Evolutionary conservation across 2,329 filamentous ascomycete genomes (phyloP), one percentile per base, ranked within the genome.

Genomic region (Penicillium hordei): DNA sequence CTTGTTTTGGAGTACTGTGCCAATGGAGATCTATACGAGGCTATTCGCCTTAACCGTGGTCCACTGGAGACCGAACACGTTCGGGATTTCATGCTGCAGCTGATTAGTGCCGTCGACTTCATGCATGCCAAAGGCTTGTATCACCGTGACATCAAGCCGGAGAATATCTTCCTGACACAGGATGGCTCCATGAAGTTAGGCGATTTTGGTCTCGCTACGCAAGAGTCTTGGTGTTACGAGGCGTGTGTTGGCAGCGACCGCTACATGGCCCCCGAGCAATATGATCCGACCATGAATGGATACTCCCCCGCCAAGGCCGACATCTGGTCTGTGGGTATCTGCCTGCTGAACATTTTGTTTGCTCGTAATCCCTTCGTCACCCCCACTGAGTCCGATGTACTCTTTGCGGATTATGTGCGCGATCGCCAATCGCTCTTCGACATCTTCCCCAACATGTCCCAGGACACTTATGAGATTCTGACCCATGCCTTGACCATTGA

Each of bases 231-330:
- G 92, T 95, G 91, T 25, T 89, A 89, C 68, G 94, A 99, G 80
- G 88, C 89, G 62, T 94, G 90, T 61, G 94, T 99, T 46, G 94
- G 94, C 65, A 97, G 94, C 73, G 94, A 99, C 73, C 91, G 94
- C 55, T 99, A 99, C 80, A 99, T 99, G 94, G 93, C 94, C 55
- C 94, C 94, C 5, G 94, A 99, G 78, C 94, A 99, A 76, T 97
- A 94, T 70, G 93, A 97, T 74, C 92, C 93, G 52, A 86, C 88
- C 65, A 88, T 88, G 61, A 86, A 85, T 62, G 94, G 94, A 59
- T 99, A 99, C 78, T 93, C 91, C 55, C 93, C 94, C 46, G 90
- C 91, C 45, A 87, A 94, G 78, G 94, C 94, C 51, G 94, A 99
- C 74, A 87, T 97, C 67, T 99, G 94, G 94, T 92, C 94, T 57